Base-by-base conservation (phyloP, 2,329 filamentous ascomycete species). In the Neonectria ditissima region DNA sequence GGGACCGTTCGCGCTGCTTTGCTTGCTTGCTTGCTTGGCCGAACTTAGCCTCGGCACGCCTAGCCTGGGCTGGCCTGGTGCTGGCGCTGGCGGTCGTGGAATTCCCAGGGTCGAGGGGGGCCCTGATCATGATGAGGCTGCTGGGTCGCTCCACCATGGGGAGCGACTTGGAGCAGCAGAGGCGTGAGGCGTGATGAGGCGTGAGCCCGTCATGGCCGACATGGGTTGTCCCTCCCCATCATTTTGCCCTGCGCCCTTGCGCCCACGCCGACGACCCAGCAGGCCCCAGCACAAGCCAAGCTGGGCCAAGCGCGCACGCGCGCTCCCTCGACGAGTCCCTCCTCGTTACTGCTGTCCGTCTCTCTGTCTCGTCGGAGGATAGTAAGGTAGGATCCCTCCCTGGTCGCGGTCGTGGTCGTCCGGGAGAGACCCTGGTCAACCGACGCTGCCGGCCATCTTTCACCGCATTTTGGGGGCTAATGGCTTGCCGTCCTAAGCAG, bases 391-490 rank as follows among this genome's bases (percentile, higher is more conserved):
- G n/a, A n/a, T n/a, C n/a, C n/a, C n/a, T 55, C 45, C 62, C 32
- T 50, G 51, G 45, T 47, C 55, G 51, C 55, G 14, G 41, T 18
- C 62, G 62, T 62, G 56, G 65, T 53, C 54, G 52, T 71, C 71
- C 51, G 53, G 71, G 71, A 71, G 24, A 71, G 57, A 71, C 68
- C 71, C 71, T 62, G 56, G 71, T 70, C 51, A 43, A 50, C 56
- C 62, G 65, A 65, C 60, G 65, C 62, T 62, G 61, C 62, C 63
- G 68, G 65, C 55, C 62, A 60, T 62, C 71, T 73, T 73, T 73
- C 71, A 73, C 71, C 71, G 71, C 71, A 73, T 73, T 68, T 73
- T 73, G 66, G 61, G 57, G 66, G 41, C 69, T 69, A 69, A 63
- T 60, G 63, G 65, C 66, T 62, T 59, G 60, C 59, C 55, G 54